phyloP scores from a whole-genome alignment of 345 rosid species.

The Salix koriyanagi region DNA sequence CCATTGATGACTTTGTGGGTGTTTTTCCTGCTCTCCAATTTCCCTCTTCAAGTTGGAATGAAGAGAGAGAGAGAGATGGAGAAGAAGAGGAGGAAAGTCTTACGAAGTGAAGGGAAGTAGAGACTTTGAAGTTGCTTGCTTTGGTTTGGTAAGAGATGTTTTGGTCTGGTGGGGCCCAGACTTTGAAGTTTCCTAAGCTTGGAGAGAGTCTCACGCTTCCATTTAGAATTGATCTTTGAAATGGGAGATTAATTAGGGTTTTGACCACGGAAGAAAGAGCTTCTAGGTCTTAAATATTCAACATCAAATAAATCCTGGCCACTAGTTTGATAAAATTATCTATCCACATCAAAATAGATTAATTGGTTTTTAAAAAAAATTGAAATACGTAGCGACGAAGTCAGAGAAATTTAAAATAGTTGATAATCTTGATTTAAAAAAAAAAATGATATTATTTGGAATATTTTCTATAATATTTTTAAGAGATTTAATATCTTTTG shows the following conservation, averaged over 20 bases:
- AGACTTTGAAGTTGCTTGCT: conserved; percentile 18
- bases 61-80: background rate
- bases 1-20: conserved; percentile 41
- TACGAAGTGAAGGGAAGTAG: background rate
- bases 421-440: no score
- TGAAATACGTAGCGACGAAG: no score
- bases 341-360: no score
- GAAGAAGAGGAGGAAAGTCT: conserved; percentile 3
- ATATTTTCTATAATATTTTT: no score
- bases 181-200: conserved; percentile 3
- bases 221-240: background rate
- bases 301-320: background rate
- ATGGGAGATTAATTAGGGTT: no score
- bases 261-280: no score
- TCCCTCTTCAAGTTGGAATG: background rate
- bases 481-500: no score
- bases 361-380: no score
- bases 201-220: background rate
- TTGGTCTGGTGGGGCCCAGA: conserved; percentile 38
- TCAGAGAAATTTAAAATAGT: no score
- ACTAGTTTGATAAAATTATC: no score
- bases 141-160: conserved; percentile 60
- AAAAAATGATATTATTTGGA: no score
- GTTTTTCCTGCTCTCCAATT: background rate
- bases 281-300: background rate